Base-by-base conservation (phyloP, 331 rosid genomes). In the Acacia pycnantha region DNA sequence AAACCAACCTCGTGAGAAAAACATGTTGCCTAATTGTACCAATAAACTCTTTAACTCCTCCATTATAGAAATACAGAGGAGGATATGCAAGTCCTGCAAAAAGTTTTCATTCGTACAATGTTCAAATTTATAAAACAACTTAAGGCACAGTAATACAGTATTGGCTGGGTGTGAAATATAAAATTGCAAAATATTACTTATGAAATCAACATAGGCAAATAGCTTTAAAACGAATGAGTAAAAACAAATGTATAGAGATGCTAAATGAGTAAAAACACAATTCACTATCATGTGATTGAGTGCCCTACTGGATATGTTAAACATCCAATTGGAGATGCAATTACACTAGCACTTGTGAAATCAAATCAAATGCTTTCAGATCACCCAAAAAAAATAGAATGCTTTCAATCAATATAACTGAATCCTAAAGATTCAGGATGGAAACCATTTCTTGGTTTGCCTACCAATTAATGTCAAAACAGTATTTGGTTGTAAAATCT, bases 41-140 rank as follows among this genome's bases (percentile, higher is more conserved):
- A 81, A 96, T 97, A 81, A 96, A 96, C 87, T 96, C 97, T 85
- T 94, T 94, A 78, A 96, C 97, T 89, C 99, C 98, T 86, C 99
- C 99, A 77, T 87, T 96, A 74, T 96, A 96, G 83, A 96, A 96
- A 85, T 96, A 96, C 61, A 96, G 83, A 29, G 99, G 93, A 75
- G 98, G 97, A 88, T 83, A 79, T 16, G 99, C 98, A 83, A 93
- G 97, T 83, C 99, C 98, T 96, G 92, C 77, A 87, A 78, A 82
- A 82, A 13, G 64, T 7, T 70, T 37, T 62, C 65, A 33, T 76
- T 74, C 74, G 81, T 74, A 77, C 66, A 79, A 73, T 61, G 82
- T 82, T 80, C 41, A 81, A 76, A 73, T 44, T 43, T 58, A 81
- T 67, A 88, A 79, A 53, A 50, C 21, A 47, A 69, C 76, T 77